Conservation (phyloP, 768 basidiomycete species). For the Pisolithus microcarpus region DNA sequence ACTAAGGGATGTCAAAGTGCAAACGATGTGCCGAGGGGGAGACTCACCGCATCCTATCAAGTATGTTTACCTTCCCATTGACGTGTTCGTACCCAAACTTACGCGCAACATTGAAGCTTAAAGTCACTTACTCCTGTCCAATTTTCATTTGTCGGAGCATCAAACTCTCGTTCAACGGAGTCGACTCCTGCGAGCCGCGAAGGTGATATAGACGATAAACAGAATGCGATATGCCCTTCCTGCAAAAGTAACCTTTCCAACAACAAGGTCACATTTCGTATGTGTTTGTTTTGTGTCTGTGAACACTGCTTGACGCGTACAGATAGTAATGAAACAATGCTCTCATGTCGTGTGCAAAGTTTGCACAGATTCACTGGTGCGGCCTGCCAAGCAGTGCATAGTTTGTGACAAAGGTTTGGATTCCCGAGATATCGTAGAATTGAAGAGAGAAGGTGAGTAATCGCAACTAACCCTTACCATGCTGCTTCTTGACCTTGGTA, state of each 20-base stretch:
- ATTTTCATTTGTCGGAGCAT: conserved; percentile 50
- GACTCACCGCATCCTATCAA: conserved; percentile 68
- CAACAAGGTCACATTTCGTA: conserved; percentile 62
- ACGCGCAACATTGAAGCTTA: conserved; percentile 40
- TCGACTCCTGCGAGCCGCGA: conserved; percentile 30
- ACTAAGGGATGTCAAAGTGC: conserved; percentile 74
- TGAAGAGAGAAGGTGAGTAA: conserved; percentile 78
- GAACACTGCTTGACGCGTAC: conserved; percentile 1
- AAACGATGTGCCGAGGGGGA: conserved; percentile 83
- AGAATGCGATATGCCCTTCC: conserved; percentile 73
- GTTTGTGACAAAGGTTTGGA: conserved; percentile 68
- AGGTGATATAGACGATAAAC: conserved; percentile 44
- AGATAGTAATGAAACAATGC: conserved; percentile 73
- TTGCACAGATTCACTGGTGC: conserved; percentile 83
- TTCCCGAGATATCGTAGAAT: conserved; percentile 70
- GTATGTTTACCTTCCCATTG: conserved; percentile 39
- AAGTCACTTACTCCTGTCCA: conserved; percentile 79
- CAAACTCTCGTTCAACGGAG: conserved; percentile 31
- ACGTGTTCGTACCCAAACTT: not conserved
- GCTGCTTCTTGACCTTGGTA: conserved; percentile 1
- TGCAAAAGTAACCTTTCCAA: conserved; percentile 85
- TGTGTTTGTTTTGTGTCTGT: conserved; percentile 20
- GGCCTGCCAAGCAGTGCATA: conserved; percentile 72
- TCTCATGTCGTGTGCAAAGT: conserved; percentile 89
- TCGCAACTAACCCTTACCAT: not conserved